These are phyloP conservation scores for Ustilago shanxiensis DNA, from an alignment of 1,284 basidiomycete genomes.

Conservation along the genomic window DNA sequence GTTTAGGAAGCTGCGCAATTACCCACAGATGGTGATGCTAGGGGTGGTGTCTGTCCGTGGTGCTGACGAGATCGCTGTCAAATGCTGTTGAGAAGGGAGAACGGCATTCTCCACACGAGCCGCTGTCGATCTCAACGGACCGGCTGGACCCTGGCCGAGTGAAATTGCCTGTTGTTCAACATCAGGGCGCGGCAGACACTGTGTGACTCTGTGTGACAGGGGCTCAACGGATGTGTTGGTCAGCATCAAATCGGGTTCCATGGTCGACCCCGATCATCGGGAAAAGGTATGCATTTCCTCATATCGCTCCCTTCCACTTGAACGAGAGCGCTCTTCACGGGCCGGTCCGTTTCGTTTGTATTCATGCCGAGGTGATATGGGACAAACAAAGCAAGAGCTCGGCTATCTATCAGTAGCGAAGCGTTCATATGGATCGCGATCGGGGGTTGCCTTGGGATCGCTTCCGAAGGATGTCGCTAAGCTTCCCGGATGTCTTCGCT, in stretches of 20 bases:
- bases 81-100: background rate
- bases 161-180: background rate
- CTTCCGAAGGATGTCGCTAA: background rate
- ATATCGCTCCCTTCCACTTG: background rate
- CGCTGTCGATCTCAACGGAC: constrained; percentile 3
- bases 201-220: background rate
- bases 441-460: background rate
- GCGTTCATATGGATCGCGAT: background rate
- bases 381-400: background rate
- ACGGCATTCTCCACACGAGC: constrained; percentile 1
- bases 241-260: background rate
- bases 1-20: background rate
- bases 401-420: too few relatives aligned
- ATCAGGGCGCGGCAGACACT: background rate
- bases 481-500: too few relatives aligned
- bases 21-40: constrained; percentile 1
- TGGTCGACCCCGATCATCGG: background rate
- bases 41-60: background rate
- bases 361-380: background rate
- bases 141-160: constrained; percentile 10
- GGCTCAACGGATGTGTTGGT: background rate
- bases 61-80: background rate
- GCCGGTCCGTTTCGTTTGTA: too few relatives aligned
- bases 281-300: background rate
- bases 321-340: too few relatives aligned